phyloP scores from a whole-genome alignment of 108 stramenopile genomes.

The Licmophora abbreviata region DNA sequence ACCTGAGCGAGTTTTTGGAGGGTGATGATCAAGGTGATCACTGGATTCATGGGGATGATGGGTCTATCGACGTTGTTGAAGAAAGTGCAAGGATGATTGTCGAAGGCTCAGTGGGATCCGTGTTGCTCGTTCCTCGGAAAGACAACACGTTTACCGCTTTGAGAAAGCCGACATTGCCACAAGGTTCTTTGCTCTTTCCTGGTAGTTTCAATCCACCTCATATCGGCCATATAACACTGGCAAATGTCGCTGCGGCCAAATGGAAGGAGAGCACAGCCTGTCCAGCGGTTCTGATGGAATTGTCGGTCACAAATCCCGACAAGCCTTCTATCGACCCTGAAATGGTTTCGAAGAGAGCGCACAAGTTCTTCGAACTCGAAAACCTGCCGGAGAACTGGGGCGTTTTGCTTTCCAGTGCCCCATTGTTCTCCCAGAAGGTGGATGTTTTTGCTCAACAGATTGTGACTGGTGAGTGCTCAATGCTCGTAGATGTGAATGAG shows the following conservation, averaged over 20 bases:
- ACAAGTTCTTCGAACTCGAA: slow-evolving; percentile 34
- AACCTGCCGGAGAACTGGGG: slow-evolving; percentile 69
- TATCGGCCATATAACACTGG: slow-evolving; percentile 66
- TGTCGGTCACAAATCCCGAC: slow-evolving; percentile 76
- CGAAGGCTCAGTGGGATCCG: slow-evolving; percentile 33
- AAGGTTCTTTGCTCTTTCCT: slow-evolving; percentile 61
- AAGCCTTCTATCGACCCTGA: slow-evolving; percentile 66
- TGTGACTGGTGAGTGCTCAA: no score
- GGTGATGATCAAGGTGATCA: no score
- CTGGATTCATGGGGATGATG: no score
- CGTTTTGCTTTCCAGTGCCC: slow-evolving; percentile 69
- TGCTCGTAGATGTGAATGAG: no score
- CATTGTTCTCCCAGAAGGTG: slow-evolving; percentile 62
- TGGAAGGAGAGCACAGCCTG: slow-evolving; percentile 1
- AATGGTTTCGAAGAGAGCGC: slow-evolving; percentile 38
- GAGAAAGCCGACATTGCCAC: slow-evolving; percentile 30
- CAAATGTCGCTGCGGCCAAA: slow-evolving; percentile 47
- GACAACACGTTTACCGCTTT: slow-evolving; percentile 13
- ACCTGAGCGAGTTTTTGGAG: no score
- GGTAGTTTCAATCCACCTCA: slow-evolving; percentile 91
- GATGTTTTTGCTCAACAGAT: no score
- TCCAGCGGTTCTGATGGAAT: slow-evolving; percentile 59
- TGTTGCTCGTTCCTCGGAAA: slow-evolving; percentile 34
- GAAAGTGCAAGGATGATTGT: slow-evolving; percentile 40
- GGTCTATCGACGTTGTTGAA: slow-evolving; percentile 11